Conservation (phyloP, 164 flowering plant species). For the Taxillus chinensis region DNA sequence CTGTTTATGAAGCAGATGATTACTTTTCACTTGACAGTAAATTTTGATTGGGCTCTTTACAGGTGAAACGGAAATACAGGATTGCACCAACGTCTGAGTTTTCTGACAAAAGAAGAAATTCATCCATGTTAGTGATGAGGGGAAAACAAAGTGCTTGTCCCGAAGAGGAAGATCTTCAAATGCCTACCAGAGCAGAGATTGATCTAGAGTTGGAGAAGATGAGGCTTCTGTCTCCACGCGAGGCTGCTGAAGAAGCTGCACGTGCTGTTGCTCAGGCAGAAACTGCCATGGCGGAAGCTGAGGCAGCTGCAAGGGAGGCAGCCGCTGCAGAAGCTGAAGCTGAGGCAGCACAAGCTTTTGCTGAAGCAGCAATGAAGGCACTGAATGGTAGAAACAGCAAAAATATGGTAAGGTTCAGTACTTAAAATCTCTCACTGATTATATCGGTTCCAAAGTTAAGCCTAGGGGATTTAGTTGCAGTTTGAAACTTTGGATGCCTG, state of each 20-base stretch:
- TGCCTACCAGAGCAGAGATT: conserved; percentile 40
- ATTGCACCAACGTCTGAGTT: conserved; percentile 29
- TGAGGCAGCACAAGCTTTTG: conserved; percentile 84
- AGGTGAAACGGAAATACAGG: conserved; percentile 79
- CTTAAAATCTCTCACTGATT: too few relatives aligned
- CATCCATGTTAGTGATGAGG: conserved; percentile 17
- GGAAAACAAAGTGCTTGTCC: conserved; percentile 23
- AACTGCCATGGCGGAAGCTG: conserved; percentile 81
- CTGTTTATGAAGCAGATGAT: too few relatives aligned
- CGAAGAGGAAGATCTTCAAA: conserved; percentile 28
- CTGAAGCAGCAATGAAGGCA: conserved; percentile 76
- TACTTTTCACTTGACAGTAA: too few relatives aligned
- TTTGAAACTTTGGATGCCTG: too few relatives aligned
- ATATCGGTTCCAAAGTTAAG: too few relatives aligned
- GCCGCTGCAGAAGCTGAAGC: conserved; percentile 92
- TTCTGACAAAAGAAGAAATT: conserved; percentile 34
- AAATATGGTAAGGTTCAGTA: conserved; percentile 24
- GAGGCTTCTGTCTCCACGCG: conserved; percentile 59
- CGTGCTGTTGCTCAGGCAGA: conserved; percentile 91
- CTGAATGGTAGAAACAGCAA: conserved; percentile 30
- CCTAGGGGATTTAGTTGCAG: too few relatives aligned
- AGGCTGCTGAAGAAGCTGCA: conserved; percentile 92
- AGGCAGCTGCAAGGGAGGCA: conserved; percentile 81
- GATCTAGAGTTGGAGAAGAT: conserved; percentile 58
- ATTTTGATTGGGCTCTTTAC: background rate